Base-by-base conservation (phyloP, 176 grass and related monocot genomes). In the Ensete glaucum region DNA sequence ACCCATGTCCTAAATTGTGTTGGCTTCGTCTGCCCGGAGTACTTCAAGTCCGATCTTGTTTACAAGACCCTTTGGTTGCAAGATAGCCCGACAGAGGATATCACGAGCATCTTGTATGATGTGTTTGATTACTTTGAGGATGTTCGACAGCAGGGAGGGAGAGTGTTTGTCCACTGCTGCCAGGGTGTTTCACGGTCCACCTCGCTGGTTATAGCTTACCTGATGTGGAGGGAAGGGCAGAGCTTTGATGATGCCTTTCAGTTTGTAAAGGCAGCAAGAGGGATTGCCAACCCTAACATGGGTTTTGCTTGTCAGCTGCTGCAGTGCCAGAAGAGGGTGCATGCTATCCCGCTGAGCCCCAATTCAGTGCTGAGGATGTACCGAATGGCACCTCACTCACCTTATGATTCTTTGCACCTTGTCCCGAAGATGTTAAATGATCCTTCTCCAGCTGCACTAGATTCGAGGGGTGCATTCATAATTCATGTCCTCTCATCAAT, bases 61-160 rank as follows among this genome's bases (percentile, higher is more conserved):
- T 99, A 99, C 81, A 89, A 85, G 72, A 99, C 96, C 52, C 88
- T 99, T 9, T 99, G 96, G 96, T 84, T 99, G 63, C 96, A 99
- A 87, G 95, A 99, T 72, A 99, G 88, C 81, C 96, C 96, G 22
- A 99, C 86, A 1, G 96, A 99, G 87, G 96, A 99, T 79, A 99
- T 99, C 79, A 99, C 96, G 12, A 99, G 96, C 70, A 99, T 99
- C 77, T 50, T 99, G 8, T 99, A 99, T 10, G 96, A 99, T 51
- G 96, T 99, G 55, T 99, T 99, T 81, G 96, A 99, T 83, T 99
- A 99, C 73, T 99, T 99, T 66, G 96, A 99, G 88, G 96, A 99
- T 48, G 96, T 99, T 26, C 86, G 96, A 73, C 90, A 94, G 83
- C 86, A 91, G 64, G 70, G 66, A 2, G 96, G 96, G 0, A 89